These are phyloP conservation scores for Bipolaris bicolor DNA, from an alignment of 2,329 filamentous ascomycete species.

Conservation along the genomic window DNA sequence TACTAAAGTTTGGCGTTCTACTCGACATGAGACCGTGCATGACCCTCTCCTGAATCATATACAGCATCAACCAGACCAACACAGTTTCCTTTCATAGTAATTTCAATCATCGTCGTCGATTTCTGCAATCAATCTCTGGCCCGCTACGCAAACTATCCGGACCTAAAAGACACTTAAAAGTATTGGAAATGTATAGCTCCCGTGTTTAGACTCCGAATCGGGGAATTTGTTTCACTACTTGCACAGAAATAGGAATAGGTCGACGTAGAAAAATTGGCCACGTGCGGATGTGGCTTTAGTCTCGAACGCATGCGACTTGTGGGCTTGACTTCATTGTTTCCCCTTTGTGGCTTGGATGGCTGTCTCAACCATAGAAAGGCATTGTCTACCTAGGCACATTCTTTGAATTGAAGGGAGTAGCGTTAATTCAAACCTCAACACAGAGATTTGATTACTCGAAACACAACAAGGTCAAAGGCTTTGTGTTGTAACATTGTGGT, in stretches of 20 bases:
- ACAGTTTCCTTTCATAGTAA: slow-evolving; percentile 2
- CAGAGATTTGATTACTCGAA: not conserved
- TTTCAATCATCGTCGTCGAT: not conserved
- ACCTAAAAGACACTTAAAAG: not conserved
- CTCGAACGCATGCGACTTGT: not conserved
- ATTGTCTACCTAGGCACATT: too few relatives aligned
- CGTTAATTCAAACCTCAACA: too few relatives aligned
- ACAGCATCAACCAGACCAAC: not conserved
- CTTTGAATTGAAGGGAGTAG: not conserved
- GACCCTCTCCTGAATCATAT: slow-evolving; percentile 1
- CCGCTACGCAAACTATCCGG: not conserved
- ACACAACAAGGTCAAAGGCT: not conserved
- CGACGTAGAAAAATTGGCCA: not conserved
- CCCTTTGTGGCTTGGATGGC: not conserved
- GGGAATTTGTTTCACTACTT: not conserved
- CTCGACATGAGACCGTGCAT: slow-evolving; percentile 3
- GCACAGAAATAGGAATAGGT: not conserved
- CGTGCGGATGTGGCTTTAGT: not conserved
- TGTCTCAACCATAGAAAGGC: not conserved
- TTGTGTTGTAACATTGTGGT: not conserved
- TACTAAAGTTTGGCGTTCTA: slow-evolving; percentile 1
- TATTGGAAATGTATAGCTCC: slow-evolving; percentile 2
- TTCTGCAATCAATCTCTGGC: not conserved
- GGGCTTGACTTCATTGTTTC: not conserved
- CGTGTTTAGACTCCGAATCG: not conserved